Base-by-base conservation (phyloP, 805 yeast genomes). In the Candida patagonica region DNA sequence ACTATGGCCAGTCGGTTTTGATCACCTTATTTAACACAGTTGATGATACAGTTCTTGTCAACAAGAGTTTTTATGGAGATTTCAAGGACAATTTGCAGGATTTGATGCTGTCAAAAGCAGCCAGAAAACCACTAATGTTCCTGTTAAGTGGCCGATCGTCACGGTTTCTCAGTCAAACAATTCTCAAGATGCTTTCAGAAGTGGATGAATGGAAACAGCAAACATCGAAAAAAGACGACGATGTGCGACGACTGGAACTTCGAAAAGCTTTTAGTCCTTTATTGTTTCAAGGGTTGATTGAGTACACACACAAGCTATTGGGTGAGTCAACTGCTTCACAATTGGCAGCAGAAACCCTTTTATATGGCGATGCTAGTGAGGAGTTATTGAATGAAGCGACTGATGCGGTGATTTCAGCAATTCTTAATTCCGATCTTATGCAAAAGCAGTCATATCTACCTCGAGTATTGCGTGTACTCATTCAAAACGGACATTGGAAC, bases 121-220 rank as follows among this genome's bases (percentile, higher is more conserved):
- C 88, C 25, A 74, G 98, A 66, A 76, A 95, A 61, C 96, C 96
- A 31, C 76, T 87, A 55, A 63, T 89, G 42, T 88, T 85, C 60
- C 65, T 89, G 42, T 66, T 88, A 45, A 70, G 76, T 41, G 95
- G 94, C 3, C 67, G 80, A 44, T 83, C 80, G 53, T 83, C 86
- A 30, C 80, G 81, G 56, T 88, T 78, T 58, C 89, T 89, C 62
- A 72, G 83, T 16, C 94, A 94, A 38, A 51, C 63, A 6, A 50
- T 57, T n/a, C 70, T 76, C 56, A 75, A 74, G 41, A 79, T 78
- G 42, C 63, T 88, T 40, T 54, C 61, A 26, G 70, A 63, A 53
- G 80, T 82, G 56, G 73, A 78, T 52, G 74, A 70, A 47, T 56
- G 79, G 57, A 73, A 85, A 30, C 56, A 67, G 43, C 71, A 68